Evolutionary conservation across 371 early-diverging fungal genomes (phyloP).

Genomic region (Capillidium heterosporum): DNA sequence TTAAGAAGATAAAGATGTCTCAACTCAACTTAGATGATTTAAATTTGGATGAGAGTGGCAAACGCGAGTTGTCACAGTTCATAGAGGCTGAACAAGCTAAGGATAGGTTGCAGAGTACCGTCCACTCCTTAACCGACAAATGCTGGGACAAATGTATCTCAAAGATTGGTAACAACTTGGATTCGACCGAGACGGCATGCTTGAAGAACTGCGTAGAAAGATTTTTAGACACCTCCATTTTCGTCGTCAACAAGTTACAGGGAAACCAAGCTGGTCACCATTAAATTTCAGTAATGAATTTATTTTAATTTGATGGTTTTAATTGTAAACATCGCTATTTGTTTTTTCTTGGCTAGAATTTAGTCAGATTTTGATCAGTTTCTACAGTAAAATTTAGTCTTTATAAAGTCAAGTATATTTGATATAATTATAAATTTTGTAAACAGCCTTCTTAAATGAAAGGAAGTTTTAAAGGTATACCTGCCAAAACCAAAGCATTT

Average conservation of each 20-base stretch:
- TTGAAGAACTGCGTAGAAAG: constrained; percentile 66
- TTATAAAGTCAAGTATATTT: no score
- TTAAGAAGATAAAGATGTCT: no score
- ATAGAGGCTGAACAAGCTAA: constrained; percentile 53
- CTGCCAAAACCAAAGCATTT: no score
- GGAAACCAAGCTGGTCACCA: background rate
- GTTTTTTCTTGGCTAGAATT: no score
- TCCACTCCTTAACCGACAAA: constrained; percentile 48
- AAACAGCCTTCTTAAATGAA: no score
- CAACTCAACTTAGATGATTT: no score
- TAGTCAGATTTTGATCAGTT: no score
- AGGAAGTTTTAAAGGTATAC: no score
- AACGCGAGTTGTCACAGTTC: constrained; percentile 45
- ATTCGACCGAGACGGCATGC: constrained; percentile 44
- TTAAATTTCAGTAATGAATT: background rate
- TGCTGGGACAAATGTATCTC: constrained; percentile 70
- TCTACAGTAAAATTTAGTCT: no score
- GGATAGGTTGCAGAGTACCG: constrained; percentile 45
- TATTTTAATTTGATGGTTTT: background rate
- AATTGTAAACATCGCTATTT: no score
- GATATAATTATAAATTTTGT: no score
- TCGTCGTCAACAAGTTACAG: constrained; percentile 47
- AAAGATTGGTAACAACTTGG: constrained; percentile 46
- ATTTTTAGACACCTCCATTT: constrained; percentile 55
- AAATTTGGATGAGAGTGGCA: constrained; percentile 32